A percentile compares a stretch with the other conserved stretches of the same genome.
phyloP scores from a whole-genome alignment of 371 early-diverging fungal species.

The Mucor saturninus region DNA sequence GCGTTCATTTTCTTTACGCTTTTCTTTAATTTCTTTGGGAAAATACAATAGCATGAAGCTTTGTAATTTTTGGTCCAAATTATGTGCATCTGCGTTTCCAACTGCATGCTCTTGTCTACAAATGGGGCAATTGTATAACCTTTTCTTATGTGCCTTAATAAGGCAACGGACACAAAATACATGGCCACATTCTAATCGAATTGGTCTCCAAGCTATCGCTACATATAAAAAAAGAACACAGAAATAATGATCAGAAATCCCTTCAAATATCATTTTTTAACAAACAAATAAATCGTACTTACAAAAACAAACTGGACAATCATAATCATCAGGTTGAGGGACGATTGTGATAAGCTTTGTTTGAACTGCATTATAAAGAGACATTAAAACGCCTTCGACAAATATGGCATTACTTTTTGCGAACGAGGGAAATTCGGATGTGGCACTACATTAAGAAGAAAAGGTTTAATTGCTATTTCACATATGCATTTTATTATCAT shows the following conservation, averaged over 20 bases:
- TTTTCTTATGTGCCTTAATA: constrained; percentile 66
- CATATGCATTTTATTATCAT: not conserved
- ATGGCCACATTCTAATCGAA: constrained; percentile 72
- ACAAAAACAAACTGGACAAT: constrained; percentile 44
- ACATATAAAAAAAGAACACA: not conserved
- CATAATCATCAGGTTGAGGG: constrained; percentile 77
- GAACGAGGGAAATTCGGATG: constrained; percentile 40
- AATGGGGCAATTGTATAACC: constrained; percentile 69
- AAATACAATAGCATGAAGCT: constrained; percentile 75
- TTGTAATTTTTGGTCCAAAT: constrained; percentile 65
- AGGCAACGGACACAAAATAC: constrained; percentile 78
- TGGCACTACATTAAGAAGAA: constrained; percentile 20
- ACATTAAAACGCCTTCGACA: constrained; percentile 33
- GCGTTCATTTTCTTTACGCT: constrained; percentile 62
- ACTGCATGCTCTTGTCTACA: constrained; percentile 69
- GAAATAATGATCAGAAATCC: not conserved
- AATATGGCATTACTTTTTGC: constrained; percentile 35
- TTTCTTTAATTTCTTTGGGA: constrained; percentile 73
- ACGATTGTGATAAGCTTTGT: constrained; percentile 62
- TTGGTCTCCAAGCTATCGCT: constrained; percentile 73
- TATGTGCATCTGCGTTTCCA: constrained; percentile 58
- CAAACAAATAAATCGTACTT: constrained; percentile 5
- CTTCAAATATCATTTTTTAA: too few species aligned
- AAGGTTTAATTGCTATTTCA: not conserved
- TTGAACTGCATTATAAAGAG: constrained; percentile 36